Evolutionary conservation across 192 early-diverging fungal genomes (phyloP), one percentile per base, ranked within the genome.

Genomic region (Backusella australiensis): DNA sequence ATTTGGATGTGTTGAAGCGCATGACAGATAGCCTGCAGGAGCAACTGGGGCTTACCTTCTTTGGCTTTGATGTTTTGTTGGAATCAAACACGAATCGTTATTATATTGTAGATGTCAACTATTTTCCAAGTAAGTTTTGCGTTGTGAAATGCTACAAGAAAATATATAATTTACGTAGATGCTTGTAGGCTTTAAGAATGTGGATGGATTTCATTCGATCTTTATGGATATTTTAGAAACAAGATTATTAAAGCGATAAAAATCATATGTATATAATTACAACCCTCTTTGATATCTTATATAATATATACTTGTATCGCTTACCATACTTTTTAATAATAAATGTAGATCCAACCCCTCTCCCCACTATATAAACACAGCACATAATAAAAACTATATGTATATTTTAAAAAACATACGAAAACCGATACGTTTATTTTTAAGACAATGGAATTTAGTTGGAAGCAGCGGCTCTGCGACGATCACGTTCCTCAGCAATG

Each of bases 401-500:
- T 1, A 11, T 39, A 29, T 32, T 32, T 32, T 32, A 32, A 32
- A 32, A 39, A 39, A 39, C 38, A 39, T 39, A 39, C 38, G 11
- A 39, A 32, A 39, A 39, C 38, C 0, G 11, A 39, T 39, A 39
- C 38, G 38, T 67, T 29, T 34, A 67, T 67, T 67, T 35, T 34
- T 34, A 35, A 19, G 15, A 1, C 29, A 29, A 67, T 11, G 2
- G 17, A 17, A 67, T 67, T 35, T 68, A 68, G 67, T 35, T 68
- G 67, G 67, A 68, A 17, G 69, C 39, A 26, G 35, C 72, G 81
- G 88, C 93, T 77, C 95, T 86, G 78, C 96, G 91, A 52, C 93
- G 85, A 88, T 99, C 98, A 88, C 98, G 94, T 92, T 99, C 97
- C 91, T 99, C 97, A 78, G 97, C 89, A 82, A 99, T 99, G 84